Percentiles rank a stretch among this genome's conserved stretches.
Conservation (phyloP, 331 rosid species). For the Erythrophleum ivorense region DNA sequence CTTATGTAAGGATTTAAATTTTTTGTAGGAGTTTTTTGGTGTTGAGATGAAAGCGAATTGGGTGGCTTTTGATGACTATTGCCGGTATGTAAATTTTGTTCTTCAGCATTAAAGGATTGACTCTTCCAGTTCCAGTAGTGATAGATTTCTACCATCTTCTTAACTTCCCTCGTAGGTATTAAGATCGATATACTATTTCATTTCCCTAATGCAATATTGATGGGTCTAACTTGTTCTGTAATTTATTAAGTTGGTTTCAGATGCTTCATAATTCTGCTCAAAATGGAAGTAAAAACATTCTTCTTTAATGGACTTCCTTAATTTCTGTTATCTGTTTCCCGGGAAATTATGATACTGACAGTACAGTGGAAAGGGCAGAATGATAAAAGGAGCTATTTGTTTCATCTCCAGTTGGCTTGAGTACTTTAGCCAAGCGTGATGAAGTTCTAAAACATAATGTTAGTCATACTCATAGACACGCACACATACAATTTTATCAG, state of each 20-base stretch:
- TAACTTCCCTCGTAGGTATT: neutral
- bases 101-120: slow-evolving; percentile 22
- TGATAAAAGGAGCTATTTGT: slow-evolving; percentile 6
- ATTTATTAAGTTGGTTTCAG: slow-evolving; percentile 1
- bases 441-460: slow-evolving; percentile 12
- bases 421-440: neutral
- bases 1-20: slow-evolving; percentile 36
- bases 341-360: slow-evolving; percentile 9
- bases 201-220: neutral
- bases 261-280: slow-evolving; percentile 6
- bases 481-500: neutral
- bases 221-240: slow-evolving; percentile 24
- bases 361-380: slow-evolving; percentile 23
- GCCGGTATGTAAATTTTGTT: slow-evolving; percentile 59
- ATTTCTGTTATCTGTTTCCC: slow-evolving; percentile 14
- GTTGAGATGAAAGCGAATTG: slow-evolving; percentile 74
- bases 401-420: neutral
- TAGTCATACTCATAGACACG: neutral
- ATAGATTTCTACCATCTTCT: slow-evolving; percentile 26
- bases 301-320: neutral
- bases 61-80: slow-evolving; percentile 75
- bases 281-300: neutral
- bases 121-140: slow-evolving; percentile 28
- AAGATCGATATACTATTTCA: slow-evolving; percentile 11
- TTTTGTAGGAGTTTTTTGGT: slow-evolving; percentile 62